Conservation (phyloP, 225 moss, liverwort and hornwort genomes). For the Polytrichum commune region DNA sequence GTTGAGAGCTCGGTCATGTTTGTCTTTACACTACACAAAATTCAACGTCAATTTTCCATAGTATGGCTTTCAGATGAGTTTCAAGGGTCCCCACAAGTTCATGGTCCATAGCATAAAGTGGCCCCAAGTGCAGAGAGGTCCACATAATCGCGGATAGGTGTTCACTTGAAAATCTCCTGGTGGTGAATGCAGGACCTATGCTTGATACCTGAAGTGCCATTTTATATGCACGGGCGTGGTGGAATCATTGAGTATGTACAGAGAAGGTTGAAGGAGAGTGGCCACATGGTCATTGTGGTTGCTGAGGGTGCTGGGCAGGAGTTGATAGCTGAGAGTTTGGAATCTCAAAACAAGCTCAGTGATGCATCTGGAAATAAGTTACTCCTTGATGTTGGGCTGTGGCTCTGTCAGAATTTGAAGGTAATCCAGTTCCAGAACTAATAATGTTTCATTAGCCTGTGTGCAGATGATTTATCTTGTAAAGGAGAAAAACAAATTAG, state of each 20-base stretch:
- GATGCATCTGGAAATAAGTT: constrained; percentile 75
- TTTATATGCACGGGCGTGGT: constrained; percentile 64
- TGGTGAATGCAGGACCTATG: constrained; percentile 55
- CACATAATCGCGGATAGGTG: too few relatives aligned
- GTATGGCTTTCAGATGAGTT: too few relatives aligned
- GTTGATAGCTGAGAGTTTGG: constrained; percentile 50
- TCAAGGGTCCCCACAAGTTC: too few relatives aligned
- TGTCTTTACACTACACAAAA: too few relatives aligned
- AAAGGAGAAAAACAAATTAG: too few relatives aligned
- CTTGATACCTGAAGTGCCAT: constrained; percentile 79
- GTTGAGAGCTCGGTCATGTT: too few relatives aligned
- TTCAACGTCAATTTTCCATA: too few relatives aligned
- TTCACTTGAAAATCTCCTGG: background rate
- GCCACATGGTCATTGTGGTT: constrained; percentile 79
- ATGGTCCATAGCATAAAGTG: too few relatives aligned
- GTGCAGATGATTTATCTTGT: too few relatives aligned
- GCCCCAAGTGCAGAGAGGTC: too few relatives aligned
- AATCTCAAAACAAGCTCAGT: constrained; percentile 34
- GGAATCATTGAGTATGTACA: constrained; percentile 64
- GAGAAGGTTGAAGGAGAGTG: constrained; percentile 35
- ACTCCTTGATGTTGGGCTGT: constrained; percentile 66
- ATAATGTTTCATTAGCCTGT: too few relatives aligned
- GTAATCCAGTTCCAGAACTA: constrained; percentile 8
- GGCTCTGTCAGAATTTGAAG: constrained; percentile 73
- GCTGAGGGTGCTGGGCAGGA: constrained; percentile 85